Base-by-base conservation (phyloP, 805 yeast genomes). In the Hanseniaspora mollemarum region DNA sequence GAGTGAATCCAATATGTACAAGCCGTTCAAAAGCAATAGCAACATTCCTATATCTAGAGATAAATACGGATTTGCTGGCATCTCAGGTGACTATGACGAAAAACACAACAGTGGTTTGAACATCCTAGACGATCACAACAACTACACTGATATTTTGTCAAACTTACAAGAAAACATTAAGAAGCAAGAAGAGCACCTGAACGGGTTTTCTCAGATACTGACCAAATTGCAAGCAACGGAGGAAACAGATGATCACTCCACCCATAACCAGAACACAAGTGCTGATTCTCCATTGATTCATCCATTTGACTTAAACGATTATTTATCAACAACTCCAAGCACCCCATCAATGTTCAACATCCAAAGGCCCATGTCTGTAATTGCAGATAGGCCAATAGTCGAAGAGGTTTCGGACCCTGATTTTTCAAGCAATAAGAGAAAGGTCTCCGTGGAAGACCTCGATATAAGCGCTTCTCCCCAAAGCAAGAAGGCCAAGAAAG, bases 291-390 rank as follows among this genome's bases (percentile, higher is more conserved):
- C 37, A 1, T 24, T 44, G 46, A 51, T 39, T 10, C 13, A 33
- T 35, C 45, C 45, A 29, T 51, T 51, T 41, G 53, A 51, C 36
- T 46, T 51, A 31, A 46, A 51, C 16, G 54, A 51, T 37, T 51
- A 51, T 28, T 36, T 51, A 29, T 33, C 50, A 29, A 46, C 54
- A 31, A 37, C 39, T 39, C 54, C 54, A 5, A 36, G 32, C 33
- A 48, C 51, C 2, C 51, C 51, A 15, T 25, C 21, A 13, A 28
- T 18, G 18, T 15, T 32, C 15, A 9, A 5, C 3, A 4, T 13
- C 21, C 16, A 28, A 3, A 40, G 41, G 26, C 35, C 35, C 8
- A 16, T 22, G 9, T n/a, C 33, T 10, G 4, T 45, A 13, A 7
- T 33, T 9, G 4, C 32, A 4, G 21, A 19, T 2, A 40, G n/a